phyloP scores from a whole-genome alignment of 257 asterid species.

The Gynochthodes officinalis region DNA sequence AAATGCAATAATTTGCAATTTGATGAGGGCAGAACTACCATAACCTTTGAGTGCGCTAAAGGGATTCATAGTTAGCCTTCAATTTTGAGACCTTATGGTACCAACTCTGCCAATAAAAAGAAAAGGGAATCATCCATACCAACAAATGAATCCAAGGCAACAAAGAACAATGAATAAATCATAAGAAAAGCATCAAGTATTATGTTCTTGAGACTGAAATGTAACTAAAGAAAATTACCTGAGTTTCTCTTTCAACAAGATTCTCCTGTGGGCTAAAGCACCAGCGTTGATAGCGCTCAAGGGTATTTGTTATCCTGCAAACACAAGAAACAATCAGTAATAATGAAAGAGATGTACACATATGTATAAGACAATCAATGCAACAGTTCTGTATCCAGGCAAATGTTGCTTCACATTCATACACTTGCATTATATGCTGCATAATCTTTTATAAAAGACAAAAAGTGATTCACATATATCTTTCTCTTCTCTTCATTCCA shows the following conservation, averaged over 20 bases:
- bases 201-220: no score
- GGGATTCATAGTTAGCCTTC: conserved; percentile 79
- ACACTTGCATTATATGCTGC: not conserved
- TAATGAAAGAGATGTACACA: not conserved
- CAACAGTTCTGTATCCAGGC: no score
- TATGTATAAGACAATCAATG: no score
- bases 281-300: conserved; percentile 87
- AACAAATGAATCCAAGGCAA: not conserved
- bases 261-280: conserved; percentile 59
- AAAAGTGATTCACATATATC: no score
- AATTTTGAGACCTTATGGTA: conserved; percentile 73
- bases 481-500: not conserved
- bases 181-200: not conserved
- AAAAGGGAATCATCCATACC: not conserved
- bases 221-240: conserved; percentile 34
- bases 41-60: conserved; percentile 85
- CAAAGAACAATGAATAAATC: not conserved
- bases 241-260: conserved; percentile 56
- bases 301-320: conserved; percentile 59
- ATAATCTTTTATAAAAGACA: no score
- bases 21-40: not conserved
- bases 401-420: no score
- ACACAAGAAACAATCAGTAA: not conserved
- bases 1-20: no score
- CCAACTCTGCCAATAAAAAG: conserved; percentile 58